phyloP scores from a whole-genome alignment of 129 eudicot species.

The Helianthus annuus region HanXRQr2.0-SUNRISE NC_035448.2:8540097-8540596 shows the following conservation, averaged over 20 bases:
- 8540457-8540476: conserved; percentile 40
- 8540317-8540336: conserved; percentile 59
- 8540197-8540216: conserved; percentile 66
- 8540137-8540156: conserved; percentile 79
- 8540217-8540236: conserved; percentile 79
- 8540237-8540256: conserved; percentile 53
- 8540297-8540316: neutral
- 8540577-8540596: conserved; percentile 73
- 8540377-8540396: conserved; percentile 74
- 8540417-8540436: conserved; percentile 32
- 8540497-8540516: conserved; percentile 74
- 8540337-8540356: conserved; percentile 88
- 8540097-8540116: conserved; percentile 63
- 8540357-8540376: conserved; percentile 83
- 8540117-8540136: conserved; percentile 83
- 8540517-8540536: conserved; percentile 69
- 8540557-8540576: conserved; percentile 61
- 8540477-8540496: conserved; percentile 52
- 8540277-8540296: neutral
- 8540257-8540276: neutral
- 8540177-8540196: conserved; percentile 77
- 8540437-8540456: conserved; percentile 39
- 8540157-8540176: conserved; percentile 76
- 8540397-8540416: conserved; percentile 70
- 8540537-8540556: conserved; percentile 60